Conservation (phyloP, 169 alveolate species). For the Cryptosporidium baileyi region DNA sequence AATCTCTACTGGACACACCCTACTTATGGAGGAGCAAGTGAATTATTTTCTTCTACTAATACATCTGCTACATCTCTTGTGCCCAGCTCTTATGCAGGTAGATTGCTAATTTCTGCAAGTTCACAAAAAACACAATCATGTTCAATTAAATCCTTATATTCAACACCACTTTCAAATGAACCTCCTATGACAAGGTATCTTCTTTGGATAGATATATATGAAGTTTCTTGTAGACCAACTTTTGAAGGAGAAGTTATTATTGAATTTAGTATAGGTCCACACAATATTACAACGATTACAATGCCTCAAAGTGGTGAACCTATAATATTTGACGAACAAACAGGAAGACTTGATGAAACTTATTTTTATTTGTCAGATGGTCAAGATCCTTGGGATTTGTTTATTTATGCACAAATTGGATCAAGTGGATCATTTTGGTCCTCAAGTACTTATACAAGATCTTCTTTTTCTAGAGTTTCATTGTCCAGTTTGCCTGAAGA, state of each 20-base stretch:
- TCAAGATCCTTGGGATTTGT: slow-evolving; percentile 79
- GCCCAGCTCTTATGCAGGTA: slow-evolving; percentile 61
- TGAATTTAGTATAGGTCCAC: slow-evolving; percentile 78
- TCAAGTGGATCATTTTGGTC: slow-evolving; percentile 38
- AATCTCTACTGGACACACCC: slow-evolving; percentile 82
- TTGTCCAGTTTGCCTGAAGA: slow-evolving; percentile 70
- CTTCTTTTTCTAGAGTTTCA: slow-evolving; percentile 84
- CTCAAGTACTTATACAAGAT: slow-evolving; percentile 64
- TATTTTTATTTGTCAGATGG: slow-evolving; percentile 76
- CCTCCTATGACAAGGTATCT: slow-evolving; percentile 77
- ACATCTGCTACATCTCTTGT: slow-evolving; percentile 48
- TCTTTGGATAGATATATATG: slow-evolving; percentile 79
- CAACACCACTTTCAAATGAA: slow-evolving; percentile 57
- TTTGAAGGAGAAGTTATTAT: slow-evolving; percentile 62
- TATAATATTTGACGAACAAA: slow-evolving; percentile 74
- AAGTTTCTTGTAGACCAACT: slow-evolving; percentile 72
- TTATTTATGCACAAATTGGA: slow-evolving; percentile 68
- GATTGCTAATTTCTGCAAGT: slow-evolving; percentile 51
- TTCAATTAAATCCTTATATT: slow-evolving; percentile 17
- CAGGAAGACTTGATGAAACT: slow-evolving; percentile 81
- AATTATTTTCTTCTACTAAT: slow-evolving; percentile 44
- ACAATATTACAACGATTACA: slow-evolving; percentile 65
- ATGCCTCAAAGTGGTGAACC: slow-evolving; percentile 67
- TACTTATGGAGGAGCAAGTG: slow-evolving; percentile 73
- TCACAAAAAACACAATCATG: slow-evolving; percentile 58